Base-by-base conservation (phyloP, 352 stramenopile genomes). In the Globisporangium perplexum region DNA sequence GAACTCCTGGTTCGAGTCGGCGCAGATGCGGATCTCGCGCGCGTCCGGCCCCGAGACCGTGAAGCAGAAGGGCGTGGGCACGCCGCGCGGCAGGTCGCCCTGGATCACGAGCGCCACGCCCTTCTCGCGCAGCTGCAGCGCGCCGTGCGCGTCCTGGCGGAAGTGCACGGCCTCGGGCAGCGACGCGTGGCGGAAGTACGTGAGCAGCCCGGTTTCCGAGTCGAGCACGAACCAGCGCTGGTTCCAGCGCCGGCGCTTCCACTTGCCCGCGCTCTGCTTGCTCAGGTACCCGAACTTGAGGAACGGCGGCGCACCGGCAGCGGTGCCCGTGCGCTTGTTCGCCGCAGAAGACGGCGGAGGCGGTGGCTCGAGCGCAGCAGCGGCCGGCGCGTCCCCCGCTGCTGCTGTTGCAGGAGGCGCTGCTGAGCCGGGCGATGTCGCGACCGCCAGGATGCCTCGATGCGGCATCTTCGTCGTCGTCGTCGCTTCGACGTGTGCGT, bases 21-120 rank as follows among this genome's bases (percentile, higher is more conserved):
- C 79, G 47, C 82, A 92, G 11, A 90, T 65, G 18, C 78, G 65
- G 43, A 89, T 57, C 20, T 77, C 61, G 26, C 55, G 62, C 20
- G 70, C 62, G 28, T 62, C 64, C n/a, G 66, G 61, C 10, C 63
- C 63, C 4, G 69, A 57, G 24, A 89, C 63, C 10, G 72, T 86
- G 58, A 93, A 93, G 59, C 82, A 93, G 63, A 90, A 93, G 12
- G 82, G 82, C 14, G 77, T 88, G 10, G 82, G 82, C n/a, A 85
- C 81, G 41, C 77, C 74, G 10, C 65, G 55, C 17, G 82, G 77
- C 41, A 90, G 47, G 58, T 87, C 77, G 39, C 80, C 79, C 55
- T 88, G 82, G 43, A 90, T 82, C 38, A 88, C 76, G 7, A 92
- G 60, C 36, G 76, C 74, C 8, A 74, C 79, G 7, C 69, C 75